phyloP scores from a whole-genome alignment of 2,329 filamentous ascomycete genomes.

The Fusarium citri region DNA sequence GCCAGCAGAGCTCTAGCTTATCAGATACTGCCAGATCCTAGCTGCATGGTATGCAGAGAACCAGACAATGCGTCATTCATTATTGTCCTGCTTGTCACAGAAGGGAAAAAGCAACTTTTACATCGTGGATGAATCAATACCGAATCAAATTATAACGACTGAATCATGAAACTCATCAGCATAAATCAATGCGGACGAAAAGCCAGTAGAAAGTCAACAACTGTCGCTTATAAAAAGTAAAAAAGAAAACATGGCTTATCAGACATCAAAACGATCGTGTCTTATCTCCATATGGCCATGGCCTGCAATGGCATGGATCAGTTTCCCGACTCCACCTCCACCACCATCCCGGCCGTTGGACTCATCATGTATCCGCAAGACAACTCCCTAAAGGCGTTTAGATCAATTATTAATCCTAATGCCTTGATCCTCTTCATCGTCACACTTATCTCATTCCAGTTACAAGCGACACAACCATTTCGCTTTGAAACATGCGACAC shows the following conservation, averaged over 20 bases:
- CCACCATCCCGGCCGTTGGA: slow-evolving; percentile 36
- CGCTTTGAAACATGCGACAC: slow-evolving; percentile 26
- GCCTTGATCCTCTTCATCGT: slow-evolving; percentile 25
- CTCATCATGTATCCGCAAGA: slow-evolving; percentile 40
- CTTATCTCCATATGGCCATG: slow-evolving; percentile 12
- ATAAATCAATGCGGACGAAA: background rate
- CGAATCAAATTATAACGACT: background rate
- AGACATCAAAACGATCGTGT: slow-evolving; percentile 14
- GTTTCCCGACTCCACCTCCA: slow-evolving; percentile 31
- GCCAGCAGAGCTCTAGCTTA: slow-evolving; percentile 36
- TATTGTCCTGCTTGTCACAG: slow-evolving; percentile 14
- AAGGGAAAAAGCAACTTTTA: slow-evolving; percentile 5
- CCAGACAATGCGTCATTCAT: slow-evolving; percentile 36
- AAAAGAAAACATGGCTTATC: slow-evolving; percentile 1
- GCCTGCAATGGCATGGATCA: slow-evolving; percentile 11
- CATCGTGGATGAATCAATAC: background rate
- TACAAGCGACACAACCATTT: slow-evolving; percentile 22
- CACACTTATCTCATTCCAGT: slow-evolving; percentile 40
- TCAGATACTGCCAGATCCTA: slow-evolving; percentile 37
- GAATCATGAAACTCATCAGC: background rate
- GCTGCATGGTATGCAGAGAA: slow-evolving; percentile 23
- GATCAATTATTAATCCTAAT: slow-evolving; percentile 39
- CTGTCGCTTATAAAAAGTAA: background rate
- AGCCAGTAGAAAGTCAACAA: slow-evolving; percentile 15
- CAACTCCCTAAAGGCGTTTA: slow-evolving; percentile 20